Percentiles rank a stretch among this genome's conserved stretches.
Evolutionary conservation across 345 rosid genomes (phyloP).

Genomic region (Luvunga scandens): DNA sequence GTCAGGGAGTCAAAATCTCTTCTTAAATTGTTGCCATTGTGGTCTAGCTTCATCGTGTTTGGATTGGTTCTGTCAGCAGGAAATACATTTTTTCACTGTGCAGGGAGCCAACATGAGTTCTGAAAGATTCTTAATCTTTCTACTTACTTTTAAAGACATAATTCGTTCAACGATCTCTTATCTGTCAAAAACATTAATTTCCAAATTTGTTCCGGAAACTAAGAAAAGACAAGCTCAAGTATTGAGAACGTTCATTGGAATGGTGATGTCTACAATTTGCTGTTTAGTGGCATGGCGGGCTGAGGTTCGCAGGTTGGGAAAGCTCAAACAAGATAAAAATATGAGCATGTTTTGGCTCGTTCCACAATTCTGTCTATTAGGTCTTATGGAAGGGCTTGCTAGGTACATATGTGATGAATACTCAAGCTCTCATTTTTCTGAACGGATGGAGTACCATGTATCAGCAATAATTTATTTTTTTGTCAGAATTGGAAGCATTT

Average conservation of each 20-base stretch:
- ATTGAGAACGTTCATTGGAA: not conserved
- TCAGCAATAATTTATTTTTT: not conserved
- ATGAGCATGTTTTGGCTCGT: conserved; percentile 1
- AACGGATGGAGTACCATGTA: not conserved
- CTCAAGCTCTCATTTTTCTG: not conserved
- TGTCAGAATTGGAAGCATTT: not conserved
- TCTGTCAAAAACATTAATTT: not conserved
- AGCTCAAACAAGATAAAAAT: accelerated
- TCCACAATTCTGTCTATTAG: conserved; percentile 13
- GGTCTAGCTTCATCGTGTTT: conserved; percentile 5
- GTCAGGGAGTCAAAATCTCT: not conserved
- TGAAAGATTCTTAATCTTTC: not conserved
- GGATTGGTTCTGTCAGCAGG: conserved; percentile 1
- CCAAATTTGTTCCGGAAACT: not conserved
- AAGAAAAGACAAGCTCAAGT: not conserved
- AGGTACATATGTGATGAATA: not conserved
- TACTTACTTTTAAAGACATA: not conserved
- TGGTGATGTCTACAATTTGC: not conserved
- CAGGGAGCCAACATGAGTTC: not conserved
- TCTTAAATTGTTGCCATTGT: not conserved
- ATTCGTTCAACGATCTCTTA: not conserved
- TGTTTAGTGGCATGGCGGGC: not conserved
- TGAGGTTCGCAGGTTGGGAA: conserved; percentile 4
- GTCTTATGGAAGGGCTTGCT: conserved; percentile 5
- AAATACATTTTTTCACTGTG: not conserved